phyloP scores from a whole-genome alignment of 2,329 filamentous ascomycete species.

The Dactylellina cionopaga region DNA sequence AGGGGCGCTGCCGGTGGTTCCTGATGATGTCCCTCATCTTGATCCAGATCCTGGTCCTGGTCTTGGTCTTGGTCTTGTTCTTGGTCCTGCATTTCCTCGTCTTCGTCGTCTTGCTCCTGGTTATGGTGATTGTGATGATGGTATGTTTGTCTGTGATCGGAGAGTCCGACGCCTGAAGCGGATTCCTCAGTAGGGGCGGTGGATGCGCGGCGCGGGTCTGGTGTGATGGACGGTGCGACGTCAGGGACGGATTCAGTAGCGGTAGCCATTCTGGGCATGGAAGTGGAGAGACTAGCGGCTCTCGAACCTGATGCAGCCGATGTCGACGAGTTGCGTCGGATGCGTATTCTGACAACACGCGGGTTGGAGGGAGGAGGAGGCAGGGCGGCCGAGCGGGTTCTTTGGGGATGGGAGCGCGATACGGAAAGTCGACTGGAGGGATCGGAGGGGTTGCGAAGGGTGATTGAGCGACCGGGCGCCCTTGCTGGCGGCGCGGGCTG shows the following conservation, averaged over 20 bases:
- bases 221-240: slow-evolving; percentile 36
- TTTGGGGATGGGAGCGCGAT: neutral
- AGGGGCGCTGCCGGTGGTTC: slow-evolving; percentile 7
- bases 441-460: slow-evolving; percentile 13
- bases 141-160: slow-evolving; percentile 37
- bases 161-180: slow-evolving; percentile 37
- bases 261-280: slow-evolving; percentile 49
- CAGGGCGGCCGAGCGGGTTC: slow-evolving; percentile 20
- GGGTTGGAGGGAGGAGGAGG: slow-evolving; percentile 11
- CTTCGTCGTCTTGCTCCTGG: slow-evolving; percentile 30
- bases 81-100: slow-evolving; percentile 48
- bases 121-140: too few species aligned
- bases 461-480: slow-evolving; percentile 24
- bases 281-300: slow-evolving; percentile 27
- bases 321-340: slow-evolving; percentile 46
- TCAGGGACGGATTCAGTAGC: slow-evolving; percentile 44
- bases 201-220: slow-evolving; percentile 38
- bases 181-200: slow-evolving; percentile 51
- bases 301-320: slow-evolving; percentile 10
- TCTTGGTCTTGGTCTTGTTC: too few species aligned
- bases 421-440: slow-evolving; percentile 24
- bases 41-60: too few species aligned
- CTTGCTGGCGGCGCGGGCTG: slow-evolving; percentile 16
- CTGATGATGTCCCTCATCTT: slow-evolving; percentile 22
- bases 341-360: slow-evolving; percentile 46